Base-by-base conservation (phyloP, 805 yeast species). In the Cyberlindnera euphorbiiphila region DNA sequence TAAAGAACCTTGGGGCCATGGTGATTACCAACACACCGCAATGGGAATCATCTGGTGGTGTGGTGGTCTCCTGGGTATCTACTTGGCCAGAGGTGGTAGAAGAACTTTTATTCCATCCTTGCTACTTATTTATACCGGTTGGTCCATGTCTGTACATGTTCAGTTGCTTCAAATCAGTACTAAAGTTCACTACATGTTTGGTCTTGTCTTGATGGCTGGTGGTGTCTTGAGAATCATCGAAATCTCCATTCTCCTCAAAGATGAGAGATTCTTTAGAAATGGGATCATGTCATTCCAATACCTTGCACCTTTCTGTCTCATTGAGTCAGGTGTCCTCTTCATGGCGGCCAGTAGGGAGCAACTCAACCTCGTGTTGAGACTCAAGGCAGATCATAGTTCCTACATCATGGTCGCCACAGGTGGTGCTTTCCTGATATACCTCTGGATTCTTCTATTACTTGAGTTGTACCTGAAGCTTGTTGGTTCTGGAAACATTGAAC, bases 41-140 rank as follows among this genome's bases (percentile, higher is more conserved):
- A 87, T 91, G 96, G 98, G 98, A 1, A 84, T 91, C 39, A 72
- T 91, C 21, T 91, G 97, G 95, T 88, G 96, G 94, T 76, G 86
- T 34, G 94, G 95, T 39, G 98, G 97, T 7, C 64, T 88, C 47
- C 61, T 88, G 18, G 98, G 98, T 1, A 69, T 91, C 43, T 84
- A 74, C 61, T 62, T 89, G 40, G 74, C 94, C 2, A 66, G 85
- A 54, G 75, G 76, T 36, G 78, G 82, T 31, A 66, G 69, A 42
- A 72, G 96, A 49, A 73, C 83, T 24, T 84, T 79, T 50, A 64
- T 91, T 25, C 98, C 98, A 2, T 81, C 95, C 2, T 49, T 88
- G 27, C 75, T 93, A 34, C 72, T 91, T 46, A 76, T 88, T 10
- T 81, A 84, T 55, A 91, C 97, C 0, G 98, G 97, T 1, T 91